These are phyloP conservation scores for Sporothrix pseudoabietina DNA, from an alignment of 2,329 filamentous ascomycete species.

Conservation along the genomic window DNA sequence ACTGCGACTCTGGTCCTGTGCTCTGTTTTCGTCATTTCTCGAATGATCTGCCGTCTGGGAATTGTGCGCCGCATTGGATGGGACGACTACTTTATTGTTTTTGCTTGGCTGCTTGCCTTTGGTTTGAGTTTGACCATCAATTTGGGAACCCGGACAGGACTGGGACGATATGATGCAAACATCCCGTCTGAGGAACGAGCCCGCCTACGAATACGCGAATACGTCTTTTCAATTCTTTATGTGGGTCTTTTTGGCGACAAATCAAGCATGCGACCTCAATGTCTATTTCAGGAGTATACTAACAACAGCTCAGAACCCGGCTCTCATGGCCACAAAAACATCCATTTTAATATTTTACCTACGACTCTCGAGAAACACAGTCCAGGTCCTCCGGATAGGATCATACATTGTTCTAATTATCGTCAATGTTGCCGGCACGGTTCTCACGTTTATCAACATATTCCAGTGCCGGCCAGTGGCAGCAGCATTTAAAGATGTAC, in stretches of 20 bases:
- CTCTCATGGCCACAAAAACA: constrained; percentile 87
- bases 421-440: constrained; percentile 75
- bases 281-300: constrained; percentile 26
- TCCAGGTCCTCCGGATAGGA: constrained; percentile 75
- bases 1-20: constrained; percentile 68
- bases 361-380: constrained; percentile 73
- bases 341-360: constrained; percentile 93
- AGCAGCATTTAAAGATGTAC: constrained; percentile 63
- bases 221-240: constrained; percentile 66
- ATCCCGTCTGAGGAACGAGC: constrained; percentile 55
- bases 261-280: background rate
- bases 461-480: constrained; percentile 78
- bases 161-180: constrained; percentile 67
- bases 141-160: constrained; percentile 63
- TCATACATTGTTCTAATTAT: constrained; percentile 77
- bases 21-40: constrained; percentile 72
- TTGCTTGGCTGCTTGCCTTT: constrained; percentile 74
- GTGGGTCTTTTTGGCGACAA: constrained; percentile 44
- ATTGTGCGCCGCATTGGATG: constrained; percentile 71
- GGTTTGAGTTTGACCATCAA: constrained; percentile 69
- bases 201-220: constrained; percentile 61
- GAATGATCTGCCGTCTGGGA: constrained; percentile 70
- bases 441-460: constrained; percentile 82
- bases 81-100: constrained; percentile 80
- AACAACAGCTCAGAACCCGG: constrained; percentile 66